Percentiles rank a stretch among this genome's conserved stretches.
Conservation (phyloP, 2,329 filamentous ascomycete genomes). For the Annulohypoxylon truncatum region DNA sequence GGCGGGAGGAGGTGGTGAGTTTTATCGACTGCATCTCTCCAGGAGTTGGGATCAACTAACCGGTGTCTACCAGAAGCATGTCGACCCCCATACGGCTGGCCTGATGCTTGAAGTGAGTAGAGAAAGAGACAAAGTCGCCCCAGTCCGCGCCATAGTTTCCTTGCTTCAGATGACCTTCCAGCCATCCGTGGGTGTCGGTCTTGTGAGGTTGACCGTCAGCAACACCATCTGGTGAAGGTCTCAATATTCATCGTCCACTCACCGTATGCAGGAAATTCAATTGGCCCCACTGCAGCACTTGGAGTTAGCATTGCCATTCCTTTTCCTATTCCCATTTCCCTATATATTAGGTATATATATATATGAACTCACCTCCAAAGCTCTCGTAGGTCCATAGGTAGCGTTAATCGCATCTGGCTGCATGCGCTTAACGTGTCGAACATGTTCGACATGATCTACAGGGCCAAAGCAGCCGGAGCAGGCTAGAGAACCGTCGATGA, state of each 20-base stretch:
- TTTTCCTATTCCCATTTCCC: background rate
- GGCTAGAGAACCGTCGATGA: constrained; percentile 42
- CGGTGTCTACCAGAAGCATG: constrained; percentile 70
- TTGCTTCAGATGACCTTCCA: constrained; percentile 70
- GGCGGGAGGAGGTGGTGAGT: background rate
- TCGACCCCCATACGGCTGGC: constrained; percentile 68
- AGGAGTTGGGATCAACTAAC: constrained; percentile 47
- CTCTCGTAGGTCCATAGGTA: constrained; percentile 56
- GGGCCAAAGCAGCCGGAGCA: constrained; percentile 59
- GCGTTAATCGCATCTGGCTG: constrained; percentile 59
- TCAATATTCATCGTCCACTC: constrained; percentile 24
- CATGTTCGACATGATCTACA: constrained; percentile 56
- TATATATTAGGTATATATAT: background rate
- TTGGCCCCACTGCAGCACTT: constrained; percentile 64
- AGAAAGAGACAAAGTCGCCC: constrained; percentile 73
- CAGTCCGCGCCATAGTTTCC: constrained; percentile 73
- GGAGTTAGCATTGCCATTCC: background rate
- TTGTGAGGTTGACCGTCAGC: constrained; percentile 32
- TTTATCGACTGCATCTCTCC: background rate
- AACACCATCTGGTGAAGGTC: background rate
- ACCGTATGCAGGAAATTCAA: constrained; percentile 71
- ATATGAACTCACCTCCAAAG: constrained; percentile 55
- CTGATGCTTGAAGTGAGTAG: constrained; percentile 68
- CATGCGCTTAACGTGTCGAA: constrained; percentile 62
- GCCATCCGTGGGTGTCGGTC: constrained; percentile 72